Evolutionary conservation across 1,284 basidiomycete genomes (phyloP), one percentile per base, ranked within the genome.

Genomic region (Cryptococcus wingfieldii): DNA sequence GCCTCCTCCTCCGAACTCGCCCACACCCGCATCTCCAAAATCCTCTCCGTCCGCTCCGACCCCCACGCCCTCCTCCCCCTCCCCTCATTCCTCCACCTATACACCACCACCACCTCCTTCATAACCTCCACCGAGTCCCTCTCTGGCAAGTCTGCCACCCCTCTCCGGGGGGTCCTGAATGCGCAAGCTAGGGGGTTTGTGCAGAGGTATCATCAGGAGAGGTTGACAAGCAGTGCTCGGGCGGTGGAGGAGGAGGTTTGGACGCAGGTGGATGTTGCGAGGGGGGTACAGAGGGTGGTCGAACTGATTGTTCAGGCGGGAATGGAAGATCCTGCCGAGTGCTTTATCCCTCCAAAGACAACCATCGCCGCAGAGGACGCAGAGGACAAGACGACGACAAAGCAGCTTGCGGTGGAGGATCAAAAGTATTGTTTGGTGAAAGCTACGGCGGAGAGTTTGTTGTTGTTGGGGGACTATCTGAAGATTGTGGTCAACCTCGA

Each of bases 131-230:
- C 88, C 63, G 95, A 98, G 75, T 83, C 85, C 25, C 80, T 95
- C 28, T 90, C 87, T 62, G 83, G 86, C 50, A 82, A 88, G 59
- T 96, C 98, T 90, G 90, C 97, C 58, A 89, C 95, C 47, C 88
- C 90, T 5, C 78, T 98, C 27, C 81, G 94, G 51, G 90, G 91
- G 5, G 87, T 85, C 1, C 82, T 90, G 44, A 85, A 91, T 39
- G 82, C 18, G 4, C 73, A 94, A 84, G 89, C 91, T 6, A 94
- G 94, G 74, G 78, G 83, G 3, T 98, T 94, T 79, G 78, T 98
- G 28, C 85, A 89, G 63, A 76, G 80, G 0, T 96, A 94, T 77
- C 95, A 98, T 72, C 86, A 90, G 61, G 77, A 80, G n/a, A 82
- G 88, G 51, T 83, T 98, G 56, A 85, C 86, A 2, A 83, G 83